Percentiles rank a stretch among this genome's conserved stretches.
Evolutionary conservation across 2,329 filamentous ascomycete species (phyloP).

Genomic region (Thelonectria rubi): DNA sequence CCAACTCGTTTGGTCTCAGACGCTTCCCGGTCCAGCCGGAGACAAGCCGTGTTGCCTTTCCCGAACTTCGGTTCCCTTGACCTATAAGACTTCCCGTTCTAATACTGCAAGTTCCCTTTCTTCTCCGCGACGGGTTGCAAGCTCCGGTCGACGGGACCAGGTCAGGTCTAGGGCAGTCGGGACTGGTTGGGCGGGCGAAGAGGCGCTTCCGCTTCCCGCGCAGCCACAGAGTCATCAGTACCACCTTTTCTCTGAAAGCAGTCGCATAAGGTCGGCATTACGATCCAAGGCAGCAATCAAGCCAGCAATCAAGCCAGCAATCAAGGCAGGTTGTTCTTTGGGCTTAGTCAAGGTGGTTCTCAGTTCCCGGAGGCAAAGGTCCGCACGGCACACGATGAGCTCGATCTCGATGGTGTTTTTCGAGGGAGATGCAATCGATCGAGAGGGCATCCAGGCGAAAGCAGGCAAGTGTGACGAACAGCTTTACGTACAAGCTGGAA

Average conservation of each 20-base stretch:
- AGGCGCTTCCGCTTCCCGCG: neutral
- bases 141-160: neutral
- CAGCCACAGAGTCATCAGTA: neutral
- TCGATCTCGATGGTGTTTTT: slow-evolving; percentile 2
- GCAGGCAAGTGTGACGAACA: neutral
- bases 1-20: neutral
- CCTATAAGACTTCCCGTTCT: too few species aligned
- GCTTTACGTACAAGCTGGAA: neutral
- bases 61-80: neutral
- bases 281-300: neutral
- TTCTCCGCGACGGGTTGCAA: neutral
- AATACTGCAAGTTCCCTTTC: too few species aligned
- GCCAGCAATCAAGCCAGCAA: neutral
- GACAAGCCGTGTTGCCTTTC: neutral
- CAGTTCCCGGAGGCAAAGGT: neutral
- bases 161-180: neutral
- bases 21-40: neutral
- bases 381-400: too few species aligned
- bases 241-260: too few species aligned
- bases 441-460: neutral
- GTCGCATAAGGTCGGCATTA: neutral
- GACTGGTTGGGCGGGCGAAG: neutral
- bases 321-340: neutral
- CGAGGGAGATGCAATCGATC: neutral
- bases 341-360: neutral